Evolutionary conservation across 306 rosid genomes (phyloP), one percentile per base, ranked within the genome.

Genomic region (Bauhinia variegata): DNA sequence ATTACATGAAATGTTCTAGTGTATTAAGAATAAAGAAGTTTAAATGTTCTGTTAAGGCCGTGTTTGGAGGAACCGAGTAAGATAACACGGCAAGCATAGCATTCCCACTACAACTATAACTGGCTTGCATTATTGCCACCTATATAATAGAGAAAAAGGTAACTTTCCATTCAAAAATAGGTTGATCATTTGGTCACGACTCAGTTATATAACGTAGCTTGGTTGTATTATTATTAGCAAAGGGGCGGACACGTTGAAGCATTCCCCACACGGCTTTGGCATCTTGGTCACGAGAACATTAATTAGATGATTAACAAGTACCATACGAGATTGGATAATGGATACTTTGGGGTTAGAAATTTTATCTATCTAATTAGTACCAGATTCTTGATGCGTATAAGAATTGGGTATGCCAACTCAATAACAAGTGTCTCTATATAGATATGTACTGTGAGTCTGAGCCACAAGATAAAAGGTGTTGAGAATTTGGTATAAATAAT

Each of bases 251-350:
- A 63, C 73, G 83, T 73, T 79, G 52, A 63, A 50, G 43, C 73
- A 79, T 79, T 74, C 80, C 80, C 76, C 77, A 58, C 80, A 74
- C 82, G 73, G 65, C 77, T 74, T 74, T 42, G 78, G 67, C 79
- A 56, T 23, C 2, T 23, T 23, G 28, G 28, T 23, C 28, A n/a
- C n/a, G n/a, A n/a, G n/a, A n/a, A n/a, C n/a, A n/a, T n/a, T n/a
- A n/a, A n/a, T n/a, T n/a, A n/a, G n/a, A n/a, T n/a, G n/a, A n/a
- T n/a, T n/a, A n/a, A n/a, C n/a, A n/a, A n/a, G n/a, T n/a, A n/a
- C n/a, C n/a, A n/a, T n/a, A n/a, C n/a, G n/a, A n/a, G n/a, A n/a
- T 23, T 23, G 28, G 28, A 23, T 23, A 23, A 23, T 23, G 28
- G 28, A 23, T 23, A 23, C 2, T 23, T 23, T 23, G 28, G 2